Evolutionary conservation across 306 rosid species (phyloP), one percentile per base, ranked within the genome.

Genomic region (Fagus crenata): DNA sequence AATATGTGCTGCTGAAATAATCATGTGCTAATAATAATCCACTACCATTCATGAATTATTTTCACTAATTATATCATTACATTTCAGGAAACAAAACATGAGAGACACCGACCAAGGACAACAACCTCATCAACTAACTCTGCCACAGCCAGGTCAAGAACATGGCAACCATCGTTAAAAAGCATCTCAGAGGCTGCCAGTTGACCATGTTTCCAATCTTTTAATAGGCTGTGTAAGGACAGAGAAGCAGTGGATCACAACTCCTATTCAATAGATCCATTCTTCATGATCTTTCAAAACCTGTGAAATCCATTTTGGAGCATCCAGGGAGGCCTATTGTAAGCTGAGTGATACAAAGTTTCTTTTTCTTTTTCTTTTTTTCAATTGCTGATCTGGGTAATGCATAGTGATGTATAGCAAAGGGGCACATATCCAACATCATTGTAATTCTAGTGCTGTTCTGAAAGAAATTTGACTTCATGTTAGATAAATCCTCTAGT

Each of bases 141-240:
- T 75, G 77, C 79, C 60, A 81, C 87, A 76, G 85, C 90, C 56
- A 89, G 86, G 87, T 78, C 86, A 89, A 90, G 89, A 89, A 86
- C 89, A 80, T 90, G 97, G 97, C 97, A 92, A 77, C 97, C 97
- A 36, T 87, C 96, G 51, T 81, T 92, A 74, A 84, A 85, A 56
- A 92, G 97, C 77, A 92, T 92, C 86, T 88, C 96, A 61, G 97
- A 92, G 78, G 79, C 93, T 76, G 43, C 84, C 1, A 89, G 89
- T 85, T 90, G 87, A 87, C 79, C 71, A 77, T 71, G 67, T 76
- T 74, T 82, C 79, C 75, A 49, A 70, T 73, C 67, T 67, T 77
- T 42, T 40, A 83, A 81, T 86, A 82, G 85, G 85, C 71, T 78
- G 84, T 72, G 81, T 80, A 77, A 80, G 87, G 83, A 85, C 86